Evolutionary conservation across 2,329 filamentous ascomycete genomes (phyloP).

Genomic region (Stagonosporopsis rhizophila): DNA sequence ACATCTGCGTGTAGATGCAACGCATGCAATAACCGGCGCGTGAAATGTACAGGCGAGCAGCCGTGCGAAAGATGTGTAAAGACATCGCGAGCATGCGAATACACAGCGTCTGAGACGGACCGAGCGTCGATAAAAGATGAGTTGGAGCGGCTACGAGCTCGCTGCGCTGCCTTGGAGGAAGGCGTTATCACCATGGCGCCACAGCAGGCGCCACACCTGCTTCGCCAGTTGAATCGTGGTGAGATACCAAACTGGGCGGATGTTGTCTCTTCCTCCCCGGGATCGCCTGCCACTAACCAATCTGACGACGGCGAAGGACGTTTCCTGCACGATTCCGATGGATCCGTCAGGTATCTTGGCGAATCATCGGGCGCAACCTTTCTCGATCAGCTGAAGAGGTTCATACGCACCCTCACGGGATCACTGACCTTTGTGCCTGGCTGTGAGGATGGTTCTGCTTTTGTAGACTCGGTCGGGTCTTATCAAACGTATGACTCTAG

Average conservation of each 20-base stretch:
- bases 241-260: constrained; percentile 13
- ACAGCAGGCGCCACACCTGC: constrained; percentile 24
- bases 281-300: constrained; percentile 19
- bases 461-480: constrained; percentile 30
- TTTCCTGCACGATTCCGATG: constrained; percentile 29
- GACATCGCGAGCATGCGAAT: constrained; percentile 31
- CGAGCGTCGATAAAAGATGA: constrained; percentile 30
- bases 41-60: constrained; percentile 36
- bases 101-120: constrained; percentile 30
- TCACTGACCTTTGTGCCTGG: constrained; percentile 26
- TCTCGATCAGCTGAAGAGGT: constrained; percentile 34
- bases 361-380: constrained; percentile 39
- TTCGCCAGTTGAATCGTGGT: constrained; percentile 21
- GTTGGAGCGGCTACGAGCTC: constrained; percentile 29
- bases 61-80: constrained; percentile 34
- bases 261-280: constrained; percentile 18
- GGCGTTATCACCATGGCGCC: constrained; percentile 24
- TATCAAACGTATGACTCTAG: constrained; percentile 42
- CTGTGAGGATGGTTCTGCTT: constrained; percentile 28
- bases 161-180: constrained; percentile 31
- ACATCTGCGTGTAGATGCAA: constrained; percentile 30
- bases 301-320: constrained; percentile 23
- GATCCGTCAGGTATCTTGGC: constrained; percentile 29
- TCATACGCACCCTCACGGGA: constrained; percentile 32
- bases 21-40: constrained; percentile 35